Base-by-base conservation (phyloP, 2,329 filamentous ascomycete species). In the Colletotrichum theobromicola region DNA sequence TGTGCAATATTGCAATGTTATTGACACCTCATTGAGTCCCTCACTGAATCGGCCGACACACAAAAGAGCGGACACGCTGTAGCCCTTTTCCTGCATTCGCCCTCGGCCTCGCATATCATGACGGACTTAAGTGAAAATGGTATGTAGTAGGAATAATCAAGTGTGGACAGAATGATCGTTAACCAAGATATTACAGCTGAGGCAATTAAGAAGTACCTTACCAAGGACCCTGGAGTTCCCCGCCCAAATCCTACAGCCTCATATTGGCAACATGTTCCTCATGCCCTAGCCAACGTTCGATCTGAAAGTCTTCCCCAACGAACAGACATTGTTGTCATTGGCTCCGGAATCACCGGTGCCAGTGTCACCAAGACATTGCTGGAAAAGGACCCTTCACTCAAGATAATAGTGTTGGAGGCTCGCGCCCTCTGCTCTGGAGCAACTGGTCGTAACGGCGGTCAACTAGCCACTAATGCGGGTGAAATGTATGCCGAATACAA, bases 391-490 rank as follows among this genome's bases (percentile, higher is more conserved):
- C 24, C 18, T 5, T 21, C 37, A 5, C 21, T 46, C 18, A 24
- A 46, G 5, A 58, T 75, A 10, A 67, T 69, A 18, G 32, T 75
- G 24, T 37, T 75, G 16, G 73, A 75, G 46, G 73, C 73, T 7
- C 68, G 73, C 3, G 42, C 46, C 21, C 26, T 66, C 3, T 65
- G 61, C 35, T 68, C 63, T 21, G 73, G 73, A 21, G 73, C 73
- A 30, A 75, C 73, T 7, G 73, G 73, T 21, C 62, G 73, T 9
- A 75, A 75, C 34, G 73, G 73, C 4, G 73, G 73, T 6, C 73
- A 75, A 24, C 37, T 75, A 15, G 64, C 55, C 26, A 55, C 64
- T 18, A 53, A 67, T 16, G 37, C 34, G 15, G 46, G 30, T 7
- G 64, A 42, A 9, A 18, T 57, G 26, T 55, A 62, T 30, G 15